Percentiles rank a stretch among this genome's conserved stretches.
These are phyloP conservation scores for Melocanna baccifera DNA, from an alignment of 176 grass and related monocot species.

Conservation along the genomic window DNA sequence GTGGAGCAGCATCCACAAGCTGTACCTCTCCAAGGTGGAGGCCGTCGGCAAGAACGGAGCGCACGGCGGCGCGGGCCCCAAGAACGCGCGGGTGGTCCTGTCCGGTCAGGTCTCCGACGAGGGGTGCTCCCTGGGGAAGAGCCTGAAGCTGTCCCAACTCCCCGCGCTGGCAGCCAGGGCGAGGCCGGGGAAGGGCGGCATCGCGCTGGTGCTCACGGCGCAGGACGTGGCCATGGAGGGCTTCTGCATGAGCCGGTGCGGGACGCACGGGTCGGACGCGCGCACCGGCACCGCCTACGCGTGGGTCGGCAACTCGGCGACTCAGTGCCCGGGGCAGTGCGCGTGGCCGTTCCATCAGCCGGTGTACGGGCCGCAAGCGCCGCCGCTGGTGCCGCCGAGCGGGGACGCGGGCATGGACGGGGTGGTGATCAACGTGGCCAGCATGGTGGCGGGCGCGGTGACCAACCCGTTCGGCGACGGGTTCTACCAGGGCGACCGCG, in stretches of 20 bases:
- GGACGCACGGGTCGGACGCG: slow-evolving; percentile 34
- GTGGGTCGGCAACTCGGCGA: slow-evolving; percentile 62
- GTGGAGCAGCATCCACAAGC: slow-evolving; percentile 48
- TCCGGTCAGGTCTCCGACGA: slow-evolving; percentile 54
- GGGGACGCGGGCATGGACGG: slow-evolving; percentile 62
- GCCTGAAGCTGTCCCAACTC: slow-evolving; percentile 46
- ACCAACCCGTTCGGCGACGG: slow-evolving; percentile 75
- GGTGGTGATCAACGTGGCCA: slow-evolving; percentile 62
- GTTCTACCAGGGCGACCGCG: slow-evolving; percentile 67
- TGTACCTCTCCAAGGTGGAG: slow-evolving; percentile 49
- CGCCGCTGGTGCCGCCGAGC: slow-evolving; percentile 46
- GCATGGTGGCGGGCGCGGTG: slow-evolving; percentile 55
- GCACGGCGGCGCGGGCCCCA: neutral
- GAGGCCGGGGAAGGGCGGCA: slow-evolving; percentile 35
- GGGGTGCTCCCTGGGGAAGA: slow-evolving; percentile 48
- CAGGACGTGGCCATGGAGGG: slow-evolving; percentile 59
- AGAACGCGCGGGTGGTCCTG: slow-evolving; percentile 31
- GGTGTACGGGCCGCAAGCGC: slow-evolving; percentile 50
- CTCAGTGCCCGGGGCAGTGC: slow-evolving; percentile 83
- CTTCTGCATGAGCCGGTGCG: slow-evolving; percentile 76
- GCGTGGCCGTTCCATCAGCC: slow-evolving; percentile 94
- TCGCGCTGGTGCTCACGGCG: slow-evolving; percentile 59
- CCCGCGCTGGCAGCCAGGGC: slow-evolving; percentile 42
- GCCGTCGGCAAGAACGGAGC: neutral
- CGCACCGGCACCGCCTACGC: slow-evolving; percentile 37